These are phyloP conservation scores for Colletotrichum musae DNA, from an alignment of 2,329 filamentous ascomycete genomes.

Conservation along the genomic window DNA sequence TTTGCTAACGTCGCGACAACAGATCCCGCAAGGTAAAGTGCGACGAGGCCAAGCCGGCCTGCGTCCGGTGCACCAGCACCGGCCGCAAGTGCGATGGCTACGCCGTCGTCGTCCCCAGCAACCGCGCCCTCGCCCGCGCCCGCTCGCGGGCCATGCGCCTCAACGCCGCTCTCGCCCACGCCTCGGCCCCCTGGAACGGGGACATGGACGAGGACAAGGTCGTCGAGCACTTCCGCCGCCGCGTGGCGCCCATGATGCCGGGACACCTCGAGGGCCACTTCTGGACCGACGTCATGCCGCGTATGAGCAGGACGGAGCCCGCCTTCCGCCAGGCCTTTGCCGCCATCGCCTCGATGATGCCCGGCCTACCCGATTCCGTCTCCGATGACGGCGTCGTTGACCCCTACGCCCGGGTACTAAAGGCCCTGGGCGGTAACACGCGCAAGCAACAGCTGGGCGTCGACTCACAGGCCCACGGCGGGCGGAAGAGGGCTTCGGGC, in stretches of 20 bases:
- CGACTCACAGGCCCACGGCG: not conserved
- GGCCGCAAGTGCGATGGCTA: constrained; percentile 72
- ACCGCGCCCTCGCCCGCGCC: constrained; percentile 34
- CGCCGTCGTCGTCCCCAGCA: constrained; percentile 38
- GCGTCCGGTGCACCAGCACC: constrained; percentile 67
- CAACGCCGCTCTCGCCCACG: constrained; percentile 31
- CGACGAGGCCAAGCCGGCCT: constrained; percentile 68
- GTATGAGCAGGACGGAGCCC: constrained; percentile 60
- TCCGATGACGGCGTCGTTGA: constrained; percentile 10
- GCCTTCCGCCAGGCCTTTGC: constrained; percentile 65
- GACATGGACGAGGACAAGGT: constrained; percentile 44
- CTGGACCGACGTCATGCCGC: constrained; percentile 61
- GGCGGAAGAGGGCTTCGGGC: not conserved
- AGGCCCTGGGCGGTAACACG: not conserved
- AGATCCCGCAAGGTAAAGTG: constrained; percentile 71
- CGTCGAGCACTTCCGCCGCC: constrained; percentile 53
- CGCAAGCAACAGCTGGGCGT: constrained; percentile 3
- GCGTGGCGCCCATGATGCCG: constrained; percentile 54
- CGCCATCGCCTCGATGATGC: constrained; percentile 59
- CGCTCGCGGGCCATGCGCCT: constrained; percentile 38
- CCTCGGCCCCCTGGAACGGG: constrained; percentile 27
- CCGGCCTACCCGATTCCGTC: constrained; percentile 6
- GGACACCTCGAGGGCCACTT: constrained; percentile 59
- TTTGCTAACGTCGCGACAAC: not conserved
- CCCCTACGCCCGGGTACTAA: constrained; percentile 4